Base-by-base conservation (phyloP, 108 stramenopile species). In the Cyclotella sp. region DNA sequence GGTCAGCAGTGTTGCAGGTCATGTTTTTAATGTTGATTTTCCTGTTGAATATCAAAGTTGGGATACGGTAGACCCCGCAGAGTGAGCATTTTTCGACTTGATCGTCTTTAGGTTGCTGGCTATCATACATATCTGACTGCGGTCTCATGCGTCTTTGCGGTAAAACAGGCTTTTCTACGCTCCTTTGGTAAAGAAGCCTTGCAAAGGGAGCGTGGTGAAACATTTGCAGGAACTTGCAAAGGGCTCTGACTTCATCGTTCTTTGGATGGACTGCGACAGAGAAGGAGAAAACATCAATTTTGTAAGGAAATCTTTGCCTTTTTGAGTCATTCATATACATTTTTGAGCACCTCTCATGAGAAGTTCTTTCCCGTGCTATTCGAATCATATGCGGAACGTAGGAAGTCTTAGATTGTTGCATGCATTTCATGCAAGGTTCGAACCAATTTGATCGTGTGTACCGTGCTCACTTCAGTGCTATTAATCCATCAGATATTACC, bases 251-350 rank as follows among this genome's bases (percentile, higher is more conserved):
- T 91, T 90, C 53, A 87, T 98, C 13, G 93, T 97, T 18, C 76
- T 98, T 11, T 98, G 95, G 94, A 90, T 98, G 91, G 97, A 98
- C 81, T 97, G 95, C 63, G 97, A 98, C 85, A 86, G 95, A n/a
- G 95, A 96, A 80, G 95, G 98, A 28, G 98, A 98, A 73, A 96
- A 97, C 81, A 99, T 98, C 54, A 97, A 95, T 57, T 97, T 92
- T 81, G 97, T 34, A 34, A 34, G 34, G 34, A 6, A 34, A 34
- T 5, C 34, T 34, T 34, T 34, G 34, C 6, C 34, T 34, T 2
- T 34, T 34, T 34, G 34, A 34, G 34, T 34, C 34, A 34, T 34
- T 6, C 34, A 34, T 34, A 5, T 34, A 6, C 4, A 34, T 2
- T 34, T 2, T 34, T 34, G 6, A 6, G 34, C 34, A 34, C 34